These are phyloP conservation scores for Microbotryum violaceum DNA, from an alignment of 1,284 basidiomycete genomes.

Conservation along the genomic window DNA sequence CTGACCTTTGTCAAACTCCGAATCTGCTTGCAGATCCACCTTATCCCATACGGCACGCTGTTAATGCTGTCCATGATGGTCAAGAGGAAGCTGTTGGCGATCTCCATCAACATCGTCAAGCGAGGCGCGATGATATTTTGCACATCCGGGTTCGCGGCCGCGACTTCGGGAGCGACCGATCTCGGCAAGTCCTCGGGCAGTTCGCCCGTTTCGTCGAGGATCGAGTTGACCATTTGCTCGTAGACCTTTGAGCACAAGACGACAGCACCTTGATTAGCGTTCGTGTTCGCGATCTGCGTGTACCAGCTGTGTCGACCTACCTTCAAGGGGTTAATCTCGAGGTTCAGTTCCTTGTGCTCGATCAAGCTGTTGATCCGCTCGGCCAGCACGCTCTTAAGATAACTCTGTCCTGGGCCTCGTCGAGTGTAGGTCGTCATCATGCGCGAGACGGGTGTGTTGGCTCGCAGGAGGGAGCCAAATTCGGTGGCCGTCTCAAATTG, in stretches of 20 bases:
- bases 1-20: constrained; percentile 79
- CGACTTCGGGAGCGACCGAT: constrained; percentile 87
- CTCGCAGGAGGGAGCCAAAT: constrained; percentile 90
- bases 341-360: constrained; percentile 94
- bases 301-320: constrained; percentile 43
- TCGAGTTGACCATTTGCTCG: constrained; percentile 97
- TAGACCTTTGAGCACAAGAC: constrained; percentile 57
- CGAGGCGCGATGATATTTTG: constrained; percentile 95
- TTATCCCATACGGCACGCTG: constrained; percentile 93
- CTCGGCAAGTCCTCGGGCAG: constrained; percentile 82
- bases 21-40: constrained; percentile 99
- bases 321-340: constrained; percentile 98
- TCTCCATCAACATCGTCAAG: constrained; percentile 96
- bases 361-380: constrained; percentile 97
- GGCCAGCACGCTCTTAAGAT: constrained; percentile 90
- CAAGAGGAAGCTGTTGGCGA: constrained; percentile 89
- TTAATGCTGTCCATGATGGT: constrained; percentile 99
- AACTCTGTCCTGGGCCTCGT: constrained; percentile 93
- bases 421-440: constrained; percentile 99
- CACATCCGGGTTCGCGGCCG: constrained; percentile 84
- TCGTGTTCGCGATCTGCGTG: too few species aligned
- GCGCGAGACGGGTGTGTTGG: constrained; percentile 95
- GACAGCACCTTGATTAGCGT: neutral
- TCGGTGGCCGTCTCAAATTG: constrained; percentile 98
- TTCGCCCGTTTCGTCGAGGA: constrained; percentile 89